Base-by-base conservation (phyloP, 2,329 filamentous ascomycete genomes). In the Periconia sp. region DNA sequence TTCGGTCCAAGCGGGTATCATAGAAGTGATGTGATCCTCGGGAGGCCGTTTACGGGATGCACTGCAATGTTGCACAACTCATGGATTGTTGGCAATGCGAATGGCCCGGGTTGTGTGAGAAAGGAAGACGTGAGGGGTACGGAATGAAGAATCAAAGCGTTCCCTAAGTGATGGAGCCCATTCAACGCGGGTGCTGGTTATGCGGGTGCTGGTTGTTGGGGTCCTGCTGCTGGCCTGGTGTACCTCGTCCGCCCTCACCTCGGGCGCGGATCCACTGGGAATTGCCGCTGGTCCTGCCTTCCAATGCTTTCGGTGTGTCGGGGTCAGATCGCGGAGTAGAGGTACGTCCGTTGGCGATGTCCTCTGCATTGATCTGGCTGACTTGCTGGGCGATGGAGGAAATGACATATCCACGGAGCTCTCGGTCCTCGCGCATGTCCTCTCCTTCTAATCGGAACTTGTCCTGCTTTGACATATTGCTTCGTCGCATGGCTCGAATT, bases 401-500 rank as follows among this genome's bases (percentile, higher is more conserved):
- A 56, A 92, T 85, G 53, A 92, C 86, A 64, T 89, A 89, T 61
- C 83, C 82, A 54, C 89, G 84, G 30, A 94, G 82, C 71, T 94
- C 89, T 48, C 84, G 83, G 65, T 91, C 87, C 70, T 94, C 90
- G 45, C 81, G 81, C 62, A 85, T 82, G 71, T 94, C 90, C 70
- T 94, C 90, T 70, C 90, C 91, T 72, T 92, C 87, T 14, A 94
- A 79, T 41, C 85, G 82, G 75, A 92, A 92, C 54, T 90, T 87
- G 65, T 95, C 88, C 17, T 93, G 87, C 78, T 97, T 96, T 72
- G 83, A 81, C 81, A 96, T 85, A 76, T 95, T 92, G 65, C 85
- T 83, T 48, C 94, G 87, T 66, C 93, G 89, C 66, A 93, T 84
- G 57, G 86, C 85, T 66, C 90, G 90, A 68, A 99, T 94, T 77